phyloP scores from a whole-genome alignment of 2,329 filamentous ascomycete genomes.

The Stachybotrys chartarum region DNA sequence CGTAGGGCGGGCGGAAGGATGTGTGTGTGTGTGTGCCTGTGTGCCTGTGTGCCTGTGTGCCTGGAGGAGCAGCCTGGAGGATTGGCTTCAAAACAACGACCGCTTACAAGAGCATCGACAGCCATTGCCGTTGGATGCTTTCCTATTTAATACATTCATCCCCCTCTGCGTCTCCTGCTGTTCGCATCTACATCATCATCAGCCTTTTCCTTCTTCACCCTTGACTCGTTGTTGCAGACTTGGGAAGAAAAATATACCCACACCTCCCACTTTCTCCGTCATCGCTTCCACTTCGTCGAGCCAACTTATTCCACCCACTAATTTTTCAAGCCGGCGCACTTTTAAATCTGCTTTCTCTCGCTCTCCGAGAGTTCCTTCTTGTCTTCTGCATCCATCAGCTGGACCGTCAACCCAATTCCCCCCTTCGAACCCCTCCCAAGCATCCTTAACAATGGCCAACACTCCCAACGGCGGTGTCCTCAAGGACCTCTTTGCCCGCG shows the following conservation, averaged over 20 bases:
- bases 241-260: background rate
- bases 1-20: background rate
- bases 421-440: constrained; percentile 3
- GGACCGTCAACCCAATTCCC: constrained; percentile 2
- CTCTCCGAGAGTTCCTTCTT: background rate
- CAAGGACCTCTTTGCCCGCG: constrained; percentile 94
- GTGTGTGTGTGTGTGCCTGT: too few relatives aligned
- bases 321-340: background rate
- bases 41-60: too few relatives aligned
- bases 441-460: constrained; percentile 50
- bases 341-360: background rate
- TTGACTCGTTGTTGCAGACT: background rate
- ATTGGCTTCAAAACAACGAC: background rate
- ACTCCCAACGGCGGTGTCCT: constrained; percentile 84
- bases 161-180: background rate
- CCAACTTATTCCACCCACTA: background rate
- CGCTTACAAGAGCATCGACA: background rate
- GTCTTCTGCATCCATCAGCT: constrained; percentile 7
- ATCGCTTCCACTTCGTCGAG: background rate
- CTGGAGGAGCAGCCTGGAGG: background rate
- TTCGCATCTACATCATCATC: background rate
- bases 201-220: background rate
- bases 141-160: background rate
- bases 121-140: background rate
- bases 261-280: background rate